Evolutionary conservation across 257 asterid genomes (phyloP), one percentile per base, ranked within the genome.

Genomic region (Solanum sejunctum): DNA sequence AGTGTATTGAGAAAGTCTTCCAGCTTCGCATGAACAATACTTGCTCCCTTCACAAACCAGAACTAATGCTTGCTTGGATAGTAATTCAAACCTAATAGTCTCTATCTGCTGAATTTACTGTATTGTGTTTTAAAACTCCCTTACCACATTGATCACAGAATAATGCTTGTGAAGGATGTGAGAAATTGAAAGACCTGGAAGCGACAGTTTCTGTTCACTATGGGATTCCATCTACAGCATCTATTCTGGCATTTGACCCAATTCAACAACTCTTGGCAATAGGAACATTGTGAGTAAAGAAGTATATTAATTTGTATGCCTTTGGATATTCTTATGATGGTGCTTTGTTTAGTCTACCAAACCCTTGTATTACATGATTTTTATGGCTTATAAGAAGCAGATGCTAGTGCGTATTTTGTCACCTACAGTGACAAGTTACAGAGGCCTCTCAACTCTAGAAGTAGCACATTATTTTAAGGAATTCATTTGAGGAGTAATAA

Each of bases 211-310:
- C 88, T 83, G 93, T 91, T 80, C 99, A 97, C 89, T 95, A 95
- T 90, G 99, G 99, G 84, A 93, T 97, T 84, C 98, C 99, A 81
- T 91, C 96, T 39, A 92, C 98, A 85, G 98, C 98, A 26, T 97
- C 99, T 2, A 84, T 90, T 87, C 89, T 97, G 77, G 94, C 97
- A 84, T 97, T 91, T 83, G 98, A 97, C 87, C 95, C 95, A 66
- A 80, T 95, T 85, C 98, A 97, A 85, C 87, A 92, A 86, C 93
- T 97, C 85, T 89, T 97, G 91, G 98, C 98, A 58, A 89, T 97
- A 75, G 98, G 98, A 86, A 95, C 99, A 67, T 67, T 94, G 99
- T 97, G 90, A 91, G 98, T 83, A 83, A 32, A 56, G 21, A 64
- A 32, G 41, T 67, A 49, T 52, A 83, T 32, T 67, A 16, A 15